A percentile compares a stretch with the other conserved stretches of the same genome.
Conservation (phyloP, 2,329 filamentous ascomycete genomes). For the Diaporthe sp. region DNA sequence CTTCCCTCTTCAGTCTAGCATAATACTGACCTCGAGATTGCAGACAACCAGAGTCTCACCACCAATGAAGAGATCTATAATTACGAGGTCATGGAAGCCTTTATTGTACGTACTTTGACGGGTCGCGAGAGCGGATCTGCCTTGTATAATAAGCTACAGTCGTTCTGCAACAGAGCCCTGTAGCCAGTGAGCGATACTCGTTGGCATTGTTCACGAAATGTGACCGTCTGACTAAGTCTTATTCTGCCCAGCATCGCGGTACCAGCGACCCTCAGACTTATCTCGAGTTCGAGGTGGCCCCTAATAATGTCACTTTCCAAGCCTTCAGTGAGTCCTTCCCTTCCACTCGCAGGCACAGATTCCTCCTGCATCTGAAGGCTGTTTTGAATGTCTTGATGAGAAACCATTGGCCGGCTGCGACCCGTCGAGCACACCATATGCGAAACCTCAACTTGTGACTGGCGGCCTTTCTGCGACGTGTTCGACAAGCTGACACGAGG, state of each 20-base stretch:
- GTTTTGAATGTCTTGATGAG: background rate
- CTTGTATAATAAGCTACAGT: background rate
- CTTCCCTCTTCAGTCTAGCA: background rate
- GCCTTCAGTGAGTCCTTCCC: conserved; percentile 52
- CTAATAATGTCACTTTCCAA: conserved; percentile 66
- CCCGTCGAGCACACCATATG: background rate
- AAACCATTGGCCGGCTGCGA: background rate
- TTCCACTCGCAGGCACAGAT: background rate
- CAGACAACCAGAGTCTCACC: conserved; percentile 43
- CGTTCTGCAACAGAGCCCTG: background rate
- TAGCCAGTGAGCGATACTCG: background rate
- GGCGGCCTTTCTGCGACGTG: background rate
- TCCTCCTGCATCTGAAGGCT: background rate
- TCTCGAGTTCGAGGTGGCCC: conserved; percentile 65
- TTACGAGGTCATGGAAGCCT: conserved; percentile 67
- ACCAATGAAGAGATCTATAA: conserved; percentile 63
- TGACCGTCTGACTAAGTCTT: background rate
- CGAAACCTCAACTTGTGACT: too few species aligned
- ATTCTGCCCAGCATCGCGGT: conserved; percentile 51
- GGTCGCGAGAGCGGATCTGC: background rate
- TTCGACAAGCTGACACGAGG: background rate
- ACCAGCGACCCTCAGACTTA: conserved; percentile 62
- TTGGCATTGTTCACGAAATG: too few species aligned
- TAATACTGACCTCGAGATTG: background rate
- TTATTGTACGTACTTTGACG: conserved; percentile 50